Evolutionary conservation across 2,329 filamentous ascomycete genomes (phyloP).

Genomic region (Onygenales sp.): DNA sequence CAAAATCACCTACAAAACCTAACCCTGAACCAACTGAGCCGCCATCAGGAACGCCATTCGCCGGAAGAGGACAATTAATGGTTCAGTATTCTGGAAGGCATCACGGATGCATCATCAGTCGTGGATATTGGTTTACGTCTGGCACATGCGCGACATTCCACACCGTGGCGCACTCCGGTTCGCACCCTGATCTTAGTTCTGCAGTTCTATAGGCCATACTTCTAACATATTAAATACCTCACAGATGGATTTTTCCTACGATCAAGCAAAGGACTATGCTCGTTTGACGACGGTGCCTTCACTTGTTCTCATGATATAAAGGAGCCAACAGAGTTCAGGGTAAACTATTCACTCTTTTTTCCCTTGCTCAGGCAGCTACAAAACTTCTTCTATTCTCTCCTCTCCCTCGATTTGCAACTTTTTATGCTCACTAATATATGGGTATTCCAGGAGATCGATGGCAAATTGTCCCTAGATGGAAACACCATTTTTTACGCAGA

Average conservation of each 20-base stretch:
- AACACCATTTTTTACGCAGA: conserved; percentile 31
- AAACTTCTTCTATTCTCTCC: no score
- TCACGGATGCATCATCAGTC: conserved; percentile 57
- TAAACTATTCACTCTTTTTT: conserved; percentile 12
- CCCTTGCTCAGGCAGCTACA: background rate
- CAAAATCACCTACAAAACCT: conserved; percentile 10
- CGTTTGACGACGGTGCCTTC: conserved; percentile 44
- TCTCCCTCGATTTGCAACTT: background rate
- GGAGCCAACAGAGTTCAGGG: conserved; percentile 22
- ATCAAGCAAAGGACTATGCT: conserved; percentile 52
- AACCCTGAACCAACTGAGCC: conserved; percentile 7
- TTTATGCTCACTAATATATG: background rate
- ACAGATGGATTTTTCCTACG: conserved; percentile 41
- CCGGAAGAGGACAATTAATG: conserved; percentile 52
- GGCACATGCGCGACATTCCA: conserved; percentile 54
- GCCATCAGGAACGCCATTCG: conserved; percentile 35
- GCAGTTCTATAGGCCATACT: background rate
- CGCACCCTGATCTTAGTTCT: background rate
- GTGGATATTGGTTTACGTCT: conserved; percentile 57
- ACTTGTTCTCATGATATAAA: conserved; percentile 39
- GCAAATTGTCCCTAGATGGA: conserved; percentile 23
- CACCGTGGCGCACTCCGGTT: background rate
- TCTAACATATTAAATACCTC: conserved; percentile 24
- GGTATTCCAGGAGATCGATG: conserved; percentile 19
- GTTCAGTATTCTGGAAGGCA: conserved; percentile 32